Evolutionary conservation across 2,329 filamentous ascomycete species (phyloP).

Genomic region (Sclerotinia glacialis): DNA sequence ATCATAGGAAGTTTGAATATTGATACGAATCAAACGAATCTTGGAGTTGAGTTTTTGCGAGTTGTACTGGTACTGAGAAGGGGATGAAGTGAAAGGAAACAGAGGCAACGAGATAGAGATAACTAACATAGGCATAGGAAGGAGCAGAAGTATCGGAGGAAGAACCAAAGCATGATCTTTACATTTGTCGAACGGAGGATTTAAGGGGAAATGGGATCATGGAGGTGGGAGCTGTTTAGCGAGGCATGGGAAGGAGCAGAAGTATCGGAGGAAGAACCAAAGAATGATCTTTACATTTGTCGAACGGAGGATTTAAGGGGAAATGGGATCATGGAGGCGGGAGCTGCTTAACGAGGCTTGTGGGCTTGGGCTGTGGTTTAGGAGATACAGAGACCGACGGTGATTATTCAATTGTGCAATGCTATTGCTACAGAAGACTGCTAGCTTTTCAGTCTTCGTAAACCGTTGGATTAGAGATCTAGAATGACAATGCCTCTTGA

Average conservation of each 20-base stretch:
- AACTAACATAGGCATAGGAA: slow-evolving; percentile 40
- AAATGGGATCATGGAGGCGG: slow-evolving; percentile 14
- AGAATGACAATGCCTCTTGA: neutral
- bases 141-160: slow-evolving; percentile 57
- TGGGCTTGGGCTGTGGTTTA: neutral
- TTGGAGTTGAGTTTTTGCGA: too few relatives aligned
- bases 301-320: slow-evolving; percentile 7
- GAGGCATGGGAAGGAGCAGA: too few relatives aligned
- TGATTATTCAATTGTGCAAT: neutral
- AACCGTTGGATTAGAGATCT: neutral
- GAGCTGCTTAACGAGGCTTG: neutral
- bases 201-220: neutral
- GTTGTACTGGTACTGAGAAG: neutral
- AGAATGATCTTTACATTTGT: slow-evolving; percentile 19
- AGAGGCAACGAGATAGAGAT: neutral
- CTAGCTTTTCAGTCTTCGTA: neutral
- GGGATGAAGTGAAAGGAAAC: neutral
- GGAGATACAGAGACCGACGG: neutral
- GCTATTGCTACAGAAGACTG: neutral
- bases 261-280: slow-evolving; percentile 53
- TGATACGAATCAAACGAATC: too few relatives aligned
- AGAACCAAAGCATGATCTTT: slow-evolving; percentile 42
- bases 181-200: slow-evolving; percentile 11
- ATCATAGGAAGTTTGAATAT: too few relatives aligned
- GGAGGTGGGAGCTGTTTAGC: slow-evolving; percentile 12